phyloP scores from a whole-genome alignment of 1,139 yeast species.

The Zygosaccharomyces sapae region DNA sequence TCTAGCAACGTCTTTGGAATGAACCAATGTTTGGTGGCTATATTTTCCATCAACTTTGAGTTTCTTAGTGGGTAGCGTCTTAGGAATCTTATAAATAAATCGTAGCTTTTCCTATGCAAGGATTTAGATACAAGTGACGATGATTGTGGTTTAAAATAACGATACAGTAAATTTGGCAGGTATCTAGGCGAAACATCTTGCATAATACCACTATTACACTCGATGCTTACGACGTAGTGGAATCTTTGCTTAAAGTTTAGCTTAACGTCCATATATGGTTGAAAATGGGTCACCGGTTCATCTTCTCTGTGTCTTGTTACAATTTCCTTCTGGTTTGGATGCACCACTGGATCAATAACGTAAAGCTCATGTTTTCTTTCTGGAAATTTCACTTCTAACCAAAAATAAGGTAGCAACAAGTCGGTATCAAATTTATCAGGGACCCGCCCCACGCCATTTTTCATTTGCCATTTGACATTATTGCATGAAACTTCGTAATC shows the following conservation, averaged over 20 bases:
- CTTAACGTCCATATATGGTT: conserved; percentile 11
- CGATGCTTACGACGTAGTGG: conserved; percentile 19
- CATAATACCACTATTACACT: conserved; percentile 11
- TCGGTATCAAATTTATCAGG: conserved; percentile 29
- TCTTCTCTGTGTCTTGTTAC: conserved; percentile 14
- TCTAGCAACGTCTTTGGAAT: conserved; percentile 18
- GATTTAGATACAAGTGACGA: conserved; percentile 11
- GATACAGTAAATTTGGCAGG: conserved; percentile 18
- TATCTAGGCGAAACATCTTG: conserved; percentile 28
- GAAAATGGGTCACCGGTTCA: conserved; percentile 15
- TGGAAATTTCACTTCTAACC: conserved; percentile 23
- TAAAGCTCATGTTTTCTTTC: conserved; percentile 10
- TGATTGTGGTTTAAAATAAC: conserved; percentile 18
- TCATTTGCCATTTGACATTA: conserved; percentile 7
- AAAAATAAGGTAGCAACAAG: conserved; percentile 25
- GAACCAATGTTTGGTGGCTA: conserved; percentile 16
- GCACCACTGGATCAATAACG: conserved; percentile 28
- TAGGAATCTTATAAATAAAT: not conserved
- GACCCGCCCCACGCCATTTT: conserved; percentile 13
- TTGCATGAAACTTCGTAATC: conserved; percentile 14
- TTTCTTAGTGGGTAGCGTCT: not conserved
- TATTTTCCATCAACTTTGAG: conserved; percentile 9
- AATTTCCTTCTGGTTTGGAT: conserved; percentile 18
- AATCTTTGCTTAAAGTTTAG: conserved; percentile 17
- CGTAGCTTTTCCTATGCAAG: conserved; percentile 13